phyloP scores from a whole-genome alignment of 2,329 filamentous ascomycete genomes.

The Exophiala mesophila region DNA sequence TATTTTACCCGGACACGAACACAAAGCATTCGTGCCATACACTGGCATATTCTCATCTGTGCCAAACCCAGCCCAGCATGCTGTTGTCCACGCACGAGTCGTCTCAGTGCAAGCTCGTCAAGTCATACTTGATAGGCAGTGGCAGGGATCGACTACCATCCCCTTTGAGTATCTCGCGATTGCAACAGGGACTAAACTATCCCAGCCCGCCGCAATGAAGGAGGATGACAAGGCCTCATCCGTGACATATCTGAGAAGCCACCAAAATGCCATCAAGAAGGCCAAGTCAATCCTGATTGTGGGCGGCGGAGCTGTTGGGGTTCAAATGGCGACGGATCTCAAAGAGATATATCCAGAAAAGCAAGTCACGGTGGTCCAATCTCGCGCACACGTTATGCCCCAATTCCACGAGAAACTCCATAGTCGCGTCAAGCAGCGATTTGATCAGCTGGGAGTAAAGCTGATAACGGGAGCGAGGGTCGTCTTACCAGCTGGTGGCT shows the following conservation, averaged over 20 bases:
- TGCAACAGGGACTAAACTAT: constrained; percentile 48
- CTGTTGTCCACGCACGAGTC: constrained; percentile 32
- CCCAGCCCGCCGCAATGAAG: constrained; percentile 1
- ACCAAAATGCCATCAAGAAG: constrained; percentile 34
- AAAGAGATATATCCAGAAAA: constrained; percentile 47
- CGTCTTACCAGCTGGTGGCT: constrained; percentile 6
- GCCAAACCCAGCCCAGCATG: constrained; percentile 41
- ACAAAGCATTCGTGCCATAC: constrained; percentile 58
- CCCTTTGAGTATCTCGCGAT: constrained; percentile 54
- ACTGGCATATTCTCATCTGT: constrained; percentile 29
- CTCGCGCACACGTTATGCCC: constrained; percentile 31
- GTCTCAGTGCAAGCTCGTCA: constrained; percentile 41
- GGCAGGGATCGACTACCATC: constrained; percentile 42
- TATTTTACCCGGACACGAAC: constrained; percentile 52
- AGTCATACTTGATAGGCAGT: constrained; percentile 37
- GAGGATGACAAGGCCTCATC: constrained; percentile 11
- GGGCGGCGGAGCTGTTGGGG: constrained; percentile 48
- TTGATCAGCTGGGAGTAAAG: constrained; percentile 19
- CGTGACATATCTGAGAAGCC: constrained; percentile 9
- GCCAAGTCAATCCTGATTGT: constrained; percentile 43
- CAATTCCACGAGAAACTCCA: constrained; percentile 19
- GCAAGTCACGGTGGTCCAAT: constrained; percentile 45
- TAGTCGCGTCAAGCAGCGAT: constrained; percentile 10
- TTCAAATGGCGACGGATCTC: constrained; percentile 48
- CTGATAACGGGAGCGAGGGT: constrained; percentile 19